These are phyloP conservation scores for Baffinella frigidus DNA, from an alignment of 208 protist genomes.

Conservation along the genomic window DNA sequence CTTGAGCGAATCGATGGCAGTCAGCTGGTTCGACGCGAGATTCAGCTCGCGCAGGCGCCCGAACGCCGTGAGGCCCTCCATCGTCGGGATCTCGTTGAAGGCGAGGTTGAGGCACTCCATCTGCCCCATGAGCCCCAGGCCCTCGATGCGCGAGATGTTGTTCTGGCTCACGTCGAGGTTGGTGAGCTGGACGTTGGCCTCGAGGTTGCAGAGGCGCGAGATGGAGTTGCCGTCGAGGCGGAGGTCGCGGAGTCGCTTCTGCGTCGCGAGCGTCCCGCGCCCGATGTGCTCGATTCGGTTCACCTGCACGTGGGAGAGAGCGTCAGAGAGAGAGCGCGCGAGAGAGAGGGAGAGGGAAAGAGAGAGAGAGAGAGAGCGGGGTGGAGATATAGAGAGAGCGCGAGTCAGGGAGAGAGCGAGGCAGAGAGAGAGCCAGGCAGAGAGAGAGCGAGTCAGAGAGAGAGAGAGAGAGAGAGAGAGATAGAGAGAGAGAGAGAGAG, in stretches of 20 bases:
- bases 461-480: no score
- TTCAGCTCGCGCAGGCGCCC: background rate
- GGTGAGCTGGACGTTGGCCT: background rate
- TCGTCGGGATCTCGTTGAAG: background rate
- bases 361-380: no score
- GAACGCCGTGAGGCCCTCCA: background rate
- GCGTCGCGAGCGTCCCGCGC: background rate
- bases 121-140: background rate
- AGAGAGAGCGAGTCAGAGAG: no score
- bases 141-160: background rate
- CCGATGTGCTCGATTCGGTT: constrained; percentile 5
- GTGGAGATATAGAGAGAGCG: no score
- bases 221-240: constrained; percentile 36
- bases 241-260: constrained; percentile 8
- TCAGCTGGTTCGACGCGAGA: background rate
- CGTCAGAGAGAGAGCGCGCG: no score
- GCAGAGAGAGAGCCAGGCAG: background rate
- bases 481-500: no score
- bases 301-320: background rate
- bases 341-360: no score
- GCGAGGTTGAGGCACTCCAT: background rate
- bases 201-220: background rate
- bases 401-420: no score
- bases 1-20: background rate
- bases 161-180: constrained; percentile 4